Percentiles rank a stretch among this genome's conserved stretches.
These are phyloP conservation scores for Calonectria pseudoreteaudii DNA, from an alignment of 2,329 filamentous ascomycete species.

Conservation along the genomic window DNA sequence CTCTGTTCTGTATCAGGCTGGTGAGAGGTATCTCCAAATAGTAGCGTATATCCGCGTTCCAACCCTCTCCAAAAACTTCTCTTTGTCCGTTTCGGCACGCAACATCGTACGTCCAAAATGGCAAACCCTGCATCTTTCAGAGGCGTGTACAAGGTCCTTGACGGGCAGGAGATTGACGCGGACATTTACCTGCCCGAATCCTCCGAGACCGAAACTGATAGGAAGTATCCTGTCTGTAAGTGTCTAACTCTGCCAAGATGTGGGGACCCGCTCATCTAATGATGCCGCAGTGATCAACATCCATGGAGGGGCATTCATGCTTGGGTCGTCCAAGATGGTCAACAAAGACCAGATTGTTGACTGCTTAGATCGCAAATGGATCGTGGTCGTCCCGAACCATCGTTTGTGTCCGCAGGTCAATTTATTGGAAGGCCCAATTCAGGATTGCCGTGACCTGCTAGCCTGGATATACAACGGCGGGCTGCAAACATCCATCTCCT, in stretches of 20 bases:
- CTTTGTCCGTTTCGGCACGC: neutral
- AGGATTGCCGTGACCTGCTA: constrained; percentile 49
- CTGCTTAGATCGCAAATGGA: constrained; percentile 12
- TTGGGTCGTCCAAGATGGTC: constrained; percentile 21
- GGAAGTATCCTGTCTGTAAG: constrained; percentile 13
- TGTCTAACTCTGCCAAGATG: neutral
- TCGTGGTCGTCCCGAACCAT: constrained; percentile 21
- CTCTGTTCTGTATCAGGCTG: neutral
- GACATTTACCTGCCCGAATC: constrained; percentile 43
- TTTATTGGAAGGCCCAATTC: constrained; percentile 46
- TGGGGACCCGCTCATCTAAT: neutral
- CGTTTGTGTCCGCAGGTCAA: constrained; percentile 50
- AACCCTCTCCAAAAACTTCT: too few species aligned
- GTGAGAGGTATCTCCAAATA: neutral
- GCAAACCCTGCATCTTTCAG: constrained; percentile 27
- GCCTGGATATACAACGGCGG: constrained; percentile 49
- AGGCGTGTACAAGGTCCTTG: constrained; percentile 45
- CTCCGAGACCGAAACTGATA: neutral
- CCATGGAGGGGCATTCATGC: constrained; percentile 23
- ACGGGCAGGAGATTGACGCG: constrained; percentile 43
- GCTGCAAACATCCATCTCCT: constrained; percentile 37
- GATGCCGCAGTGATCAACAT: constrained; percentile 10
- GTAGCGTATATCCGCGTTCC: neutral
- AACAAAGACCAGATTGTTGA: constrained; percentile 23
- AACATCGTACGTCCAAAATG: constrained; percentile 19